These are phyloP conservation scores for Lepraria neglecta DNA, from an alignment of 495 filamentous ascomycete genomes.

Conservation along the genomic window DNA sequence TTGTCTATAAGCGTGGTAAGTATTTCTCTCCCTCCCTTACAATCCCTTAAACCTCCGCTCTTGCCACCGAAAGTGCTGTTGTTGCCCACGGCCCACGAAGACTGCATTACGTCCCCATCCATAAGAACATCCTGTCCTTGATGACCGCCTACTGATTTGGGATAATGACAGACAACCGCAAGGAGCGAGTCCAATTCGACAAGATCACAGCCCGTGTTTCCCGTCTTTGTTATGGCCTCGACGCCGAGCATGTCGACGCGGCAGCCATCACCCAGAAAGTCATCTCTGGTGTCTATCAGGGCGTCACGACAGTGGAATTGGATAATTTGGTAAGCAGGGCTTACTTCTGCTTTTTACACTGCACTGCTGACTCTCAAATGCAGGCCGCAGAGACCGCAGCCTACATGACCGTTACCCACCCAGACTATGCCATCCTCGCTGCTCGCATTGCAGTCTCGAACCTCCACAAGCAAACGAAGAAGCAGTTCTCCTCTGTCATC, in stretches of 20 bases:
- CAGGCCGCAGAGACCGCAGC: slow-evolving; percentile 97
- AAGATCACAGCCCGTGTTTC: slow-evolving; percentile 99
- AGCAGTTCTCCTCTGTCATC: slow-evolving; percentile 93
- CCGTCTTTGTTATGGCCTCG: slow-evolving; percentile 91
- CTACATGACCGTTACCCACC: slow-evolving; percentile 99
- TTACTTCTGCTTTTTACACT: not conserved
- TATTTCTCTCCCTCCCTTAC: slow-evolving; percentile 13
- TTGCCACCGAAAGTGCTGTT: not conserved
- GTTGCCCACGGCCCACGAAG: not conserved
- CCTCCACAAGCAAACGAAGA: slow-evolving; percentile 99
- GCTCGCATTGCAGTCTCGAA: slow-evolving; percentile 98
- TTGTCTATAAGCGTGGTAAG: slow-evolving; percentile 67
- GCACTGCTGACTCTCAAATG: slow-evolving; percentile 9
- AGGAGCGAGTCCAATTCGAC: slow-evolving; percentile 99
- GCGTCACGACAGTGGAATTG: slow-evolving; percentile 89
- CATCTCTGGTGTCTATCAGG: slow-evolving; percentile 98
- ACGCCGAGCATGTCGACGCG: slow-evolving; percentile 93
- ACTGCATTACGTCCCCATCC: not conserved
- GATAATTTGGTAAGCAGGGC: slow-evolving; percentile 72
- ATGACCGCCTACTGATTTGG: not conserved
- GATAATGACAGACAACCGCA: slow-evolving; percentile 73
- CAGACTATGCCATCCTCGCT: slow-evolving; percentile 97
- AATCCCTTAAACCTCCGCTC: not conserved
- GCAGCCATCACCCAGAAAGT: slow-evolving; percentile 98
- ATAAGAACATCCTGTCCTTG: not conserved